Conservation (phyloP, 1,284 basidiomycete species). For the Cryptococcus deneoformans region DNA sequence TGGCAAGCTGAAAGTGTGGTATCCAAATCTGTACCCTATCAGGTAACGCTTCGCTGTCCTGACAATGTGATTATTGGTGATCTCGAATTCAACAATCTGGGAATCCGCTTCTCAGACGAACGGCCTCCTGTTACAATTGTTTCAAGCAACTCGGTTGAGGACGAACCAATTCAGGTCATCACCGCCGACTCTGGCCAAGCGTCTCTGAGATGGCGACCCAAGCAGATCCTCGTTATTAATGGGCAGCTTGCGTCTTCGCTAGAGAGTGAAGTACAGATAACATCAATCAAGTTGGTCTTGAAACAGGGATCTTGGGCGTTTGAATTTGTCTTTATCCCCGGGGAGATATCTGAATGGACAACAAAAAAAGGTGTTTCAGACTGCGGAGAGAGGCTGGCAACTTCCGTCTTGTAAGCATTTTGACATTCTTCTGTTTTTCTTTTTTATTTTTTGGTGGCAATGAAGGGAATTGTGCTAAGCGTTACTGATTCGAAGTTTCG, state of each 20-base stretch:
- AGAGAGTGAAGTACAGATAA: conserved; percentile 30
- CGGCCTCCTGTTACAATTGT: conserved; percentile 23
- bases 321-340: conserved; percentile 22
- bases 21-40: conserved; percentile 64
- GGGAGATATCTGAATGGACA: conserved; percentile 21
- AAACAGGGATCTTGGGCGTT: conserved; percentile 35
- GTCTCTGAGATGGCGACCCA: conserved; percentile 18
- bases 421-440: neutral
- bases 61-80: conserved; percentile 26
- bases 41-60: conserved; percentile 56
- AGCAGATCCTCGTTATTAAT: conserved; percentile 15
- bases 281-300: conserved; percentile 23
- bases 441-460: neutral
- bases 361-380: conserved; percentile 11
- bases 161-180: neutral
- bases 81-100: conserved; percentile 34
- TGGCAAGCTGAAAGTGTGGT: conserved; percentile 64
- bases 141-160: neutral
- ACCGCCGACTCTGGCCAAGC: conserved; percentile 7
- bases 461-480: neutral
- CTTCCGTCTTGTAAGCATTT: conserved; percentile 13
- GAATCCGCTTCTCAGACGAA: conserved; percentile 40
- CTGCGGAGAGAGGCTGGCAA: conserved; percentile 17
- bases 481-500: conserved; percentile 54
- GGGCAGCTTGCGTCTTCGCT: conserved; percentile 13